Base-by-base conservation (phyloP, 257 asterid genomes). In the Ehretia macrophylla region DNA sequence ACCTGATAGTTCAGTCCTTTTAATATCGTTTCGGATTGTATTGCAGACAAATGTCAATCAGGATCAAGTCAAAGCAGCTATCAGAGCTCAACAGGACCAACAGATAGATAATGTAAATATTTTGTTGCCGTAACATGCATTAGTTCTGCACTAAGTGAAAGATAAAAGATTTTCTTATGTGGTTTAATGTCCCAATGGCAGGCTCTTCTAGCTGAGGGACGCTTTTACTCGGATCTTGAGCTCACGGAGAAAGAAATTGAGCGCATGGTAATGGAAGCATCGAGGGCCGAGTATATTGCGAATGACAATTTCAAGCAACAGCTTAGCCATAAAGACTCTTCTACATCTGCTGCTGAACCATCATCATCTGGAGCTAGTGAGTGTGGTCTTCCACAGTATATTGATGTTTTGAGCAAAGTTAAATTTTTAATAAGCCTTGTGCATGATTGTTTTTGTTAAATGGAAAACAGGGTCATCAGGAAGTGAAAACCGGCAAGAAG, bases 171-270 rank as follows among this genome's bases (percentile, higher is more conserved):
- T 49, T 56, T 53, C 32, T 27, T 39, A 54, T 20, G 42, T 21
- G 46, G 49, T 10, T 70, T 49, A 58, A n/a, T 54, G 46, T 56
- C 51, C 64, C 51, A 62, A 51, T 66, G 49, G 66, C 72, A 93
- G 97, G 97, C 97, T 62, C 99, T 93, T 65, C 77, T 93, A 67
- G 97, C 99, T 0, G 97, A 93, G 79, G 97, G 96, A 39, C 90
- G 99, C 27, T 87, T 89, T 75, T 89, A 85, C 79, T 93, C 99
- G 0, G 99, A 93, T 76, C 94, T 93, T 49, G 97, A 93, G 80
- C 87, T 93, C 38, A 89, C 99, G 5, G 97, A 93, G 77, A 85
- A 93, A 76, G 99, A 93, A 80, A 93, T 93, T 2, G 97, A 93
- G 62, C 85, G 88, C 50, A 89, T 89, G 99, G 99, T 87, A 64